These are phyloP conservation scores for Clavispora carvajalis DNA, from an alignment of 805 yeast genomes.

Conservation along the genomic window DNA sequence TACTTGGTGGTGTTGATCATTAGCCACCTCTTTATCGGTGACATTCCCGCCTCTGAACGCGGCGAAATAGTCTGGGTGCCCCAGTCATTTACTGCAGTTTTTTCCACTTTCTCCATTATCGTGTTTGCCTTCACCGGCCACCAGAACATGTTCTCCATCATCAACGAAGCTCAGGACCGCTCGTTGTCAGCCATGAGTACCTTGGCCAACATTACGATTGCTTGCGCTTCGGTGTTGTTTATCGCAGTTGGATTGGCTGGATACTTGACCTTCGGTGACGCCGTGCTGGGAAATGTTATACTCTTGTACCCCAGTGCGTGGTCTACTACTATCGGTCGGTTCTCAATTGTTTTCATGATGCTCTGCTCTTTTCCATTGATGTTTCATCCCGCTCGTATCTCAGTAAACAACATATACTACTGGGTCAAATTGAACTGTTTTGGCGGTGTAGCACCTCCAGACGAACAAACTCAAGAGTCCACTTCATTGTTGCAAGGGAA, in stretches of 20 bases:
- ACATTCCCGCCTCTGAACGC: constrained; percentile 33
- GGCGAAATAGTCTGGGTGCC: constrained; percentile 33
- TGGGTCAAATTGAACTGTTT: constrained; percentile 29
- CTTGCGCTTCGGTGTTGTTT: constrained; percentile 58
- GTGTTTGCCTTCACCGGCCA: constrained; percentile 96
- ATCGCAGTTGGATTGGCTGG: constrained; percentile 75
- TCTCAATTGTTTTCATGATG: constrained; percentile 76
- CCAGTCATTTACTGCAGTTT: constrained; percentile 44
- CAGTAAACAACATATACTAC: constrained; percentile 66
- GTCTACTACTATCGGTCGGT: constrained; percentile 72
- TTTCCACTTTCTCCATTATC: constrained; percentile 76
- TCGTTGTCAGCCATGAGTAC: constrained; percentile 41
- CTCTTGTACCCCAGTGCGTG: constrained; percentile 59
- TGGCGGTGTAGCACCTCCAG: neutral
- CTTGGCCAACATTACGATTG: constrained; percentile 51
- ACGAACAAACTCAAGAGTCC: constrained; percentile 5
- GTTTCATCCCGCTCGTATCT: constrained; percentile 85
- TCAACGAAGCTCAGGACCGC: constrained; percentile 69
- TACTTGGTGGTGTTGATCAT: constrained; percentile 72
- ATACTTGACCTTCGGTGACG: constrained; percentile 69
- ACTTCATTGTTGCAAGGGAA: constrained; percentile 11
- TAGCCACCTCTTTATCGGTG: constrained; percentile 59
- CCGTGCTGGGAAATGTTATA: constrained; percentile 69
- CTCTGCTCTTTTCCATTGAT: constrained; percentile 83
- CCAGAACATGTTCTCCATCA: constrained; percentile 86